Percentiles rank a stretch among this genome's conserved stretches.
phyloP scores from a whole-genome alignment of 176 grass and related monocot species.

The Elaeis guineensis region DNA sequence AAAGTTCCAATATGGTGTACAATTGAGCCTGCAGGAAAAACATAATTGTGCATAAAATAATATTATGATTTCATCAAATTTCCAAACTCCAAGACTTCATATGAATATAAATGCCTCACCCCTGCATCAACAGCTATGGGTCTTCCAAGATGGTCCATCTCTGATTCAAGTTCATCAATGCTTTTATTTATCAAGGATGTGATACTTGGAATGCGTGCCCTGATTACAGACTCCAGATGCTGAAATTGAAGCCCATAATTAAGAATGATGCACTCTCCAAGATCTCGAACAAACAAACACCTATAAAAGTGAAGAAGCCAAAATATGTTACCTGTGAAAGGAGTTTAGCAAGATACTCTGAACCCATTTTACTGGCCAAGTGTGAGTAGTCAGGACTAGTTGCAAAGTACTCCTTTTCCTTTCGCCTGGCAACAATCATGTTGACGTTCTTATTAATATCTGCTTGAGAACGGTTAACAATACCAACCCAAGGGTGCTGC shows the following conservation, averaged over 20 bases:
- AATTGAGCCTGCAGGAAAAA: conserved; percentile 60
- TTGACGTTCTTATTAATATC: conserved; percentile 82
- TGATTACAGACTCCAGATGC: conserved; percentile 84
- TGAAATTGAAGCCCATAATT: conserved; percentile 21
- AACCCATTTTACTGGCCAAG: conserved; percentile 82
- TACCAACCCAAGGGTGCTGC: conserved; percentile 86
- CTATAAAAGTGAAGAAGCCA: not conserved
- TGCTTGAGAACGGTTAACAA: conserved; percentile 86
- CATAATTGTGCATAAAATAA: not conserved
- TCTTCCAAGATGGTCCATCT: conserved; percentile 82
- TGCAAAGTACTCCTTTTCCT: conserved; percentile 75
- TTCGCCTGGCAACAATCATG: conserved; percentile 73
- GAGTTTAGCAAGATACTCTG: conserved; percentile 83
- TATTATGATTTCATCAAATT: too few species aligned
- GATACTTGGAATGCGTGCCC: conserved; percentile 73
- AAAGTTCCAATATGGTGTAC: conserved; percentile 87
- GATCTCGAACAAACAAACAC: not conserved
- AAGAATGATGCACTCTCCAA: too few species aligned
- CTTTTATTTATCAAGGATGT: conserved; percentile 89
- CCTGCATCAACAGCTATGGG: conserved; percentile 79
- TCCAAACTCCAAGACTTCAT: too few species aligned
- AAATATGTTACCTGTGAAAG: conserved; percentile 56
- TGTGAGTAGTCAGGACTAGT: conserved; percentile 72
- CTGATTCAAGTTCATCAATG: conserved; percentile 90
- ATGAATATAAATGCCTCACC: conserved; percentile 34